A percentile compares a stretch with the other conserved stretches of the same genome.
Evolutionary conservation across 1,284 basidiomycete genomes (phyloP).

Genomic region (Sparassis latifolia): DNA sequence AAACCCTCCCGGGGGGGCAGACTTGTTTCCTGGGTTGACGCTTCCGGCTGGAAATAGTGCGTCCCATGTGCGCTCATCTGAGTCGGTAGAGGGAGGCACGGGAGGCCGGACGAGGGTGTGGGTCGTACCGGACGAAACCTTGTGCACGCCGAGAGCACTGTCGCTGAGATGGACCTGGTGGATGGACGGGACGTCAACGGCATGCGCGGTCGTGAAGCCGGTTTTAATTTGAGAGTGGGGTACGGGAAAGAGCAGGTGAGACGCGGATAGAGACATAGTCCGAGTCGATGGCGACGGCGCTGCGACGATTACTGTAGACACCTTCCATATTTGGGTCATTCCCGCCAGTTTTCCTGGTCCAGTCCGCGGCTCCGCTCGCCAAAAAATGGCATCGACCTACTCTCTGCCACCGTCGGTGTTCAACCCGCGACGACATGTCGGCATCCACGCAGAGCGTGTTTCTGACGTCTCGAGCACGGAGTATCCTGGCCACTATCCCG

Average conservation of each 20-base stretch:
- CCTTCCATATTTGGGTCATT: too few species aligned
- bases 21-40: conserved; percentile 44
- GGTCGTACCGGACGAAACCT: conserved; percentile 31
- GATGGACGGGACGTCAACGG: conserved; percentile 5
- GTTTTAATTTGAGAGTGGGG: conserved; percentile 9
- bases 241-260: conserved; percentile 8
- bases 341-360: neutral
- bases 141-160: conserved; percentile 40
- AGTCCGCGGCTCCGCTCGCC: neutral
- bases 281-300: too few species aligned
- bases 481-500: conserved; percentile 82
- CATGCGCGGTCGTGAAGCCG: conserved; percentile 18
- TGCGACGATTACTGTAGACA: too few species aligned
- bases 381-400: conserved; percentile 22
- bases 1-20: conserved; percentile 46
- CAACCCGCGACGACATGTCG: conserved; percentile 42
- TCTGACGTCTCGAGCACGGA: conserved; percentile 81
- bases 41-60: conserved; percentile 52
- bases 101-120: conserved; percentile 27
- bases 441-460: conserved; percentile 65
- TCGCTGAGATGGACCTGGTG: conserved; percentile 27
- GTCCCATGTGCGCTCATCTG: conserved; percentile 43
- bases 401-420: conserved; percentile 23
- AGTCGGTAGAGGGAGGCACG: conserved; percentile 14
- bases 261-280: neutral